Base-by-base conservation (phyloP, 2,329 filamentous ascomycete genomes). In the Hymenoscyphus occultus region DNA sequence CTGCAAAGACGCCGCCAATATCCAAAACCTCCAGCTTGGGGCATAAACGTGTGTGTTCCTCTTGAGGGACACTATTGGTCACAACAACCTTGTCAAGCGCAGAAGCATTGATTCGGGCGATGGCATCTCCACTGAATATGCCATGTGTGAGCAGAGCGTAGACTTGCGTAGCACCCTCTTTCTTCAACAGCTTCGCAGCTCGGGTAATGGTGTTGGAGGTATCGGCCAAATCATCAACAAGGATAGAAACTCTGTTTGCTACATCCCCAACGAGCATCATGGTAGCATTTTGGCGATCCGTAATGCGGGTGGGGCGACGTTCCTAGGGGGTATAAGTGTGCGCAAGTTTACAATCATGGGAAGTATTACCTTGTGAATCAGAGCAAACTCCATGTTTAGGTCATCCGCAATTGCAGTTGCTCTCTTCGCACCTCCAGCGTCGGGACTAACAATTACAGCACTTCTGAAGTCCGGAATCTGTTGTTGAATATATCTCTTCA, bases 121-220 rank as follows among this genome's bases (percentile, higher is more conserved):
- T 95, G 62, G 94, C 94, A 77, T 99, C 94, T 39, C 95, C 95
- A 75, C 92, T 97, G 75, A 99, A 86, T 69, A 98, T 92, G 62
- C 94, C 95, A 76, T 99, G 95, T 5, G 95, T 98, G 71, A 99
- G 85, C 62, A 99, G 84, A 6, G 95, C 95, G 76, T 93, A 96
- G 57, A 98, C 93, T 70, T 88, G 88, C 42, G 88, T 90, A n/a
- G 95, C 95, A 56, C 94, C 93, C 79, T 97, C 92, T 74, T 92
- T 94, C 82, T 97, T 97, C 70, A 98, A 81, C n/a, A 98, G 84
- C 81, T 98, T 97, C 39, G 95, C 95, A 9, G 95, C 95, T 67
- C 95, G 87, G 0, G 94, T 98, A 72, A 98, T 97, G 45, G 95
- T 99, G 80, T 98, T 98, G 64, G 91, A 95, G 0, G 95, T 99